These are phyloP conservation scores for Pythium phragmitis DNA, from an alignment of 352 stramenopile genomes.

Conservation along the genomic window DNA sequence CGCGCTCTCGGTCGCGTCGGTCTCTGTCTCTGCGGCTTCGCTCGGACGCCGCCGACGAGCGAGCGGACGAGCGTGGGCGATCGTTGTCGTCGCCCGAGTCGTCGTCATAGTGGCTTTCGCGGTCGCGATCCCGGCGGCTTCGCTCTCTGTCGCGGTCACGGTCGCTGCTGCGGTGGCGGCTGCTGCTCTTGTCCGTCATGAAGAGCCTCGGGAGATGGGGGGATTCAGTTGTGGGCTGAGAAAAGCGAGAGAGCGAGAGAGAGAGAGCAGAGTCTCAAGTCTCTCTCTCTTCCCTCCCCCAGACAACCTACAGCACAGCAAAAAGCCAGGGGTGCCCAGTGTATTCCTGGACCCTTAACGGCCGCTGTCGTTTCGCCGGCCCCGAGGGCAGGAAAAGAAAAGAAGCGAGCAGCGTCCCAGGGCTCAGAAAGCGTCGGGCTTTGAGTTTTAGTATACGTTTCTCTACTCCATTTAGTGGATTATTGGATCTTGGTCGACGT, in stretches of 20 bases:
- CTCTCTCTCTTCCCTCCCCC: no score
- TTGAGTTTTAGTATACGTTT: not conserved
- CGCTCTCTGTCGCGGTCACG: conserved; percentile 23
- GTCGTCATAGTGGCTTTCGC: conserved; percentile 25
- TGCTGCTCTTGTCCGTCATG: conserved; percentile 28
- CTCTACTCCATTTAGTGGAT: no score
- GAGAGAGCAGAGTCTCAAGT: not conserved
- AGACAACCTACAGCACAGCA: no score
- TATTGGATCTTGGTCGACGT: no score
- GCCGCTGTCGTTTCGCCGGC: no score
- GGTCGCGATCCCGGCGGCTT: conserved; percentile 18
- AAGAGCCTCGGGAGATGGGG: not conserved
- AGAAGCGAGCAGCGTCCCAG: no score
- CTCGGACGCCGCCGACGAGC: conserved; percentile 5
- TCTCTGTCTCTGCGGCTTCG: conserved; percentile 31
- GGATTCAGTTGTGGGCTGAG: conserved; percentile 4
- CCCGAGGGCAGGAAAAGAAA: no score
- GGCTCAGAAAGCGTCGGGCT: not conserved
- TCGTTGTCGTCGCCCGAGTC: not conserved
- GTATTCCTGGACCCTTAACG: no score
- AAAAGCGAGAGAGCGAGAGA: not conserved
- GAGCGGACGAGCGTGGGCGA: conserved; percentile 4
- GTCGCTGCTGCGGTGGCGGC: conserved; percentile 12
- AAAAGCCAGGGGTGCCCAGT: no score
- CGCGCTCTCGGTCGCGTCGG: conserved; percentile 20